Conservation (phyloP, 805 yeast genomes). For the Komagataella kurtzmanii region DNA sequence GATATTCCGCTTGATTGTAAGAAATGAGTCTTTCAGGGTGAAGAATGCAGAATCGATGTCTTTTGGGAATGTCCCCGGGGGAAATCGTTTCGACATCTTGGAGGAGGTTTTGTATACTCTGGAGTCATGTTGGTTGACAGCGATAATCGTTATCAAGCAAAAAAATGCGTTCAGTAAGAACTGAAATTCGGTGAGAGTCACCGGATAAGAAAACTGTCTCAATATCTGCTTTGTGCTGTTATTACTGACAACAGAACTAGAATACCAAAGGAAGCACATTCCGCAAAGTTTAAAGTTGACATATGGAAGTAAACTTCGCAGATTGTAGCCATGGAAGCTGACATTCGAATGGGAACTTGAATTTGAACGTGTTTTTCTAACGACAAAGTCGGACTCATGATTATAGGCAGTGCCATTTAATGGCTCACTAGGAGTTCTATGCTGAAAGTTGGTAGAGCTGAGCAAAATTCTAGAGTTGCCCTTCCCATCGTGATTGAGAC, state of each 20-base stretch:
- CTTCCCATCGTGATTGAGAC: not conserved
- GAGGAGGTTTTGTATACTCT: constrained; percentile 18
- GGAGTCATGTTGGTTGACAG: constrained; percentile 17
- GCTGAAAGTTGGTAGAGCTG: not conserved
- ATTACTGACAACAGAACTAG: constrained; percentile 65
- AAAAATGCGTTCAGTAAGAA: constrained; percentile 58
- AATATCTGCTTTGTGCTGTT: constrained; percentile 73
- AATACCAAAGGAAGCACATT: constrained; percentile 70
- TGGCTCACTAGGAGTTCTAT: not conserved
- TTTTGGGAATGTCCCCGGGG: constrained; percentile 36
- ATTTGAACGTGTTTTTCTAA: not conserved
- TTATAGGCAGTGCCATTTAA: not conserved
- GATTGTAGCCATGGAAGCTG: not conserved
- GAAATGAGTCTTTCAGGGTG: constrained; percentile 22
- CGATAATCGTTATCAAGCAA: constrained; percentile 27
- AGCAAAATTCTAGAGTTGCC: not conserved
- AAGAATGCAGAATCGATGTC: constrained; percentile 14
- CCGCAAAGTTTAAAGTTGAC: constrained; percentile 16
- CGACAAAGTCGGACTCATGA: not conserved
- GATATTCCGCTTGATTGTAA: constrained; percentile 39
- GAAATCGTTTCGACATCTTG: constrained; percentile 19
- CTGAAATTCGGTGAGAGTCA: constrained; percentile 83
- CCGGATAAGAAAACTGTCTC: constrained; percentile 59
- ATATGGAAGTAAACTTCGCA: not conserved
- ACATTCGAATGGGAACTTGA: not conserved